Conservation (phyloP, 768 basidiomycete genomes). For the Lentinula edodes region DNA sequence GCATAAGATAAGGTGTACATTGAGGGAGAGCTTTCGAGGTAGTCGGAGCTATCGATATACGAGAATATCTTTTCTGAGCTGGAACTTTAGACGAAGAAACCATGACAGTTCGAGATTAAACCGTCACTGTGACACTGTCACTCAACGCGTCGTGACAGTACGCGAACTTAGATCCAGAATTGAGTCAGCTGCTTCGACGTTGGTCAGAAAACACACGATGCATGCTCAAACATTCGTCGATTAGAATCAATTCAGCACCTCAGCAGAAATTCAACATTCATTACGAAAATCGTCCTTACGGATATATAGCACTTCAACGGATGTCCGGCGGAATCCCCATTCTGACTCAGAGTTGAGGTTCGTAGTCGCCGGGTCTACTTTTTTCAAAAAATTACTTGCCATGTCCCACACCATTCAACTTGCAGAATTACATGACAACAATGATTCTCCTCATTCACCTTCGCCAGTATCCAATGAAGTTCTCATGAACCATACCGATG, state of each 20-base stretch:
- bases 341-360: not conserved
- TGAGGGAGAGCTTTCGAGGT: not conserved
- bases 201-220: no score
- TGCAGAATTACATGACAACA: not conserved
- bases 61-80: not conserved
- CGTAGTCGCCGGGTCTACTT: not conserved
- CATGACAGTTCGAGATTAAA: not conserved
- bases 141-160: no score
- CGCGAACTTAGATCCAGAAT: no score
- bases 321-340: not conserved
- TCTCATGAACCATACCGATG: not conserved
- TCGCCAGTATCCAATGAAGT: not conserved
- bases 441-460: not conserved
- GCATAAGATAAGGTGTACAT: slow-evolving; percentile 71
- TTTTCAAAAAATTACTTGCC: not conserved
- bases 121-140: no score
- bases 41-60: not conserved
- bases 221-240: no score
- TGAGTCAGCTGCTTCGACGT: no score
- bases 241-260: no score
- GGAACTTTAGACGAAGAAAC: not conserved
- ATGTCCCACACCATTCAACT: not conserved
- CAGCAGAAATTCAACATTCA: no score
- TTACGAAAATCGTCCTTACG: not conserved
- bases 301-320: not conserved